These are phyloP conservation scores for Dalbergia oliveri DNA, from an alignment of 306 rosid genomes.

Conservation along the genomic window DNA sequence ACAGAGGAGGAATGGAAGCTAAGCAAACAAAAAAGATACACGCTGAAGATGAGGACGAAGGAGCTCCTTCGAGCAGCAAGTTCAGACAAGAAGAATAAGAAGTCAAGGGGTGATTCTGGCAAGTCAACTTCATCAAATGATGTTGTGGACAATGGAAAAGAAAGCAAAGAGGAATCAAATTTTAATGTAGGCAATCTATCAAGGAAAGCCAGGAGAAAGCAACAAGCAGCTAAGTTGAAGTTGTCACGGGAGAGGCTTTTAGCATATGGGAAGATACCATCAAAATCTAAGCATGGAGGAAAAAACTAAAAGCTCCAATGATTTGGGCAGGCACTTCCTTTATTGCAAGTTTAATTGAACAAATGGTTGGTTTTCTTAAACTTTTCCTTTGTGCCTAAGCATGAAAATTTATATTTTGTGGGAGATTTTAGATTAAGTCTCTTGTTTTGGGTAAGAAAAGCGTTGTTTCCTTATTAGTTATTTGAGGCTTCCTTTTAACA, in stretches of 20 bases:
- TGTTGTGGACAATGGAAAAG: conserved; percentile 50
- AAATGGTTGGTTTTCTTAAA: conserved; percentile 6
- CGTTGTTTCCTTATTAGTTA: not conserved
- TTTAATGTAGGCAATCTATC: conserved; percentile 55
- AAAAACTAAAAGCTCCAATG: conserved; percentile 50
- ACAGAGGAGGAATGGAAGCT: conserved; percentile 82
- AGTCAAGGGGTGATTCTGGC: conserved; percentile 51
- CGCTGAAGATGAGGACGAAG: conserved; percentile 68
- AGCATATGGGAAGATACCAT: conserved; percentile 61
- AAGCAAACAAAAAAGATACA: conserved; percentile 63
- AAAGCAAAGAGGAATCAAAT: conserved; percentile 46
- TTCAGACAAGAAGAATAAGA: conserved; percentile 44
- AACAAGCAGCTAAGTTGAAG: conserved; percentile 48
- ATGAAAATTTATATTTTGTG: conserved; percentile 1
- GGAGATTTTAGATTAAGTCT: too few relatives aligned
- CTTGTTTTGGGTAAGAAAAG: not conserved
- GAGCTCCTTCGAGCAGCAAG: conserved; percentile 59
- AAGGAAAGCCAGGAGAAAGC: conserved; percentile 72
- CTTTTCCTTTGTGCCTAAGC: not conserved
- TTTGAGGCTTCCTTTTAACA: not conserved
- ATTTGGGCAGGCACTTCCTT: conserved; percentile 55
- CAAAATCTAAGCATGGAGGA: conserved; percentile 61
- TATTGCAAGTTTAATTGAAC: not conserved
- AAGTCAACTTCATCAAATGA: conserved; percentile 45
- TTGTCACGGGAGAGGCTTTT: conserved; percentile 53